These are phyloP conservation scores for Blattamonas nauphoetae DNA, from an alignment of 78 protist species.

Conservation along the genomic window DNA sequence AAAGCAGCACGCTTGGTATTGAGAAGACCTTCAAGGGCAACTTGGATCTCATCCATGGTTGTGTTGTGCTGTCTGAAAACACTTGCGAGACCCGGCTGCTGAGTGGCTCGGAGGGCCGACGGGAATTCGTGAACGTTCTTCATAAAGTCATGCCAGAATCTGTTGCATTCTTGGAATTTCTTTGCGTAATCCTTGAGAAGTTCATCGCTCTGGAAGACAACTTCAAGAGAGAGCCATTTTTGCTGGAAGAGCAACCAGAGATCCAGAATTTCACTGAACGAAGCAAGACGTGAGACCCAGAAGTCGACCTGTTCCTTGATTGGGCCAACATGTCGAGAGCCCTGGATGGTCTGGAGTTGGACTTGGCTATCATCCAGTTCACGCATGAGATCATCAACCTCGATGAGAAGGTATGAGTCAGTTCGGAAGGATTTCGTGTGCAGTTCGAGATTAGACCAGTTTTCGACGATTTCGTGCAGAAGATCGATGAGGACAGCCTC, in stretches of 20 bases:
- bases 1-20: slow-evolving; percentile 55
- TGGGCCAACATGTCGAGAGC: slow-evolving; percentile 40
- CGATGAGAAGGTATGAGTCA: neutral
- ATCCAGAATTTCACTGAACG: slow-evolving; percentile 29
- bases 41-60: slow-evolving; percentile 45
- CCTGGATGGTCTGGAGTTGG: slow-evolving; percentile 40
- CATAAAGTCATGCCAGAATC: slow-evolving; percentile 18
- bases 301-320: slow-evolving; percentile 11
- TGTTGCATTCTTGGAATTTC: slow-evolving; percentile 34
- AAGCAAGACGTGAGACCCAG: slow-evolving; percentile 35
- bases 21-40: slow-evolving; percentile 52
- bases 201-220: slow-evolving; percentile 47
- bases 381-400: slow-evolving; percentile 39
- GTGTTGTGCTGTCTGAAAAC: slow-evolving; percentile 1
- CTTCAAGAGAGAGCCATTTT: slow-evolving; percentile 58
- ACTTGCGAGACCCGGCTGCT: neutral
- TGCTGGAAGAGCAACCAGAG: slow-evolving; percentile 54
- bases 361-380: slow-evolving; percentile 48
- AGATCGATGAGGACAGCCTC: neutral
- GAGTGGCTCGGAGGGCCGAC: neutral
- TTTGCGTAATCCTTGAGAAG: slow-evolving; percentile 47
- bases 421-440: neutral
- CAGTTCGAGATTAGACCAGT: neutral
- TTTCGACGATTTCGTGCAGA: neutral
- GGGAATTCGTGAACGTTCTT: neutral